Evolutionary conservation across 202 grass and related monocot species (phyloP), one percentile per base, ranked within the genome.

Genomic region (Brachypodium distachyon): DNA sequence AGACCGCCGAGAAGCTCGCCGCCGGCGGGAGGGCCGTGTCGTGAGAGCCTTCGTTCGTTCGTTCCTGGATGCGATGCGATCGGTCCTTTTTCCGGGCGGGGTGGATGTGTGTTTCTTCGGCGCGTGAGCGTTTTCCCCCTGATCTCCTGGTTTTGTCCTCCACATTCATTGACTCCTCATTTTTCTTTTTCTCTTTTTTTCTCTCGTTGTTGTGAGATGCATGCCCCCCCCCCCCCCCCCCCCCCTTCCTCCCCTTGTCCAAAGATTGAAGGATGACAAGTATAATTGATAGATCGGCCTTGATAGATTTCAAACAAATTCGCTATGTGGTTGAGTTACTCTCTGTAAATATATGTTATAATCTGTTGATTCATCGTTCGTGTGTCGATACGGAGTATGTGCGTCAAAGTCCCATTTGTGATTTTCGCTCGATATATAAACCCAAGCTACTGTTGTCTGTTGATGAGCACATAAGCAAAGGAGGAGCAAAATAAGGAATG

Each of bases 1-100:
- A 62, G 57, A 93, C 85, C 38, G 81, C 91, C 56, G 91, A 93
- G 84, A 82, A 77, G 62, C 73, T 87, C 77, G 72, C 64, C 26
- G 81, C 76, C 48, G 78, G 25, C 70, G 12, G 31, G 41, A 74
- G 36, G 36, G 50, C 16, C 71, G 65, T 37, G 54, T 43, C 68
- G 61, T 81, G 77, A 88, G 62, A n/a, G 17, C 10, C 39, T 19
- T 43, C 62, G 2, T 7, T 48, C 65, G 23, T 0, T 22, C 26
- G 17, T 78, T 49, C 52, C 74, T 43, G 54, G 74, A 67, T 67
- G 40, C 16, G 64, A 65, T 64, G 73, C 28, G 25, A 72, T 40
- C 28, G 1, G 27, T 44, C 27, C 65, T 76, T 84, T 88, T 88
- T 56, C 70, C 39, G 76, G 70, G 79, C n/a, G 47, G 48, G 71